A percentile compares a stretch with the other conserved stretches of the same genome.
These are phyloP conservation scores for Rhododendron molle DNA, from an alignment of 148 eudicot genomes.

Conservation along the genomic window DNA sequence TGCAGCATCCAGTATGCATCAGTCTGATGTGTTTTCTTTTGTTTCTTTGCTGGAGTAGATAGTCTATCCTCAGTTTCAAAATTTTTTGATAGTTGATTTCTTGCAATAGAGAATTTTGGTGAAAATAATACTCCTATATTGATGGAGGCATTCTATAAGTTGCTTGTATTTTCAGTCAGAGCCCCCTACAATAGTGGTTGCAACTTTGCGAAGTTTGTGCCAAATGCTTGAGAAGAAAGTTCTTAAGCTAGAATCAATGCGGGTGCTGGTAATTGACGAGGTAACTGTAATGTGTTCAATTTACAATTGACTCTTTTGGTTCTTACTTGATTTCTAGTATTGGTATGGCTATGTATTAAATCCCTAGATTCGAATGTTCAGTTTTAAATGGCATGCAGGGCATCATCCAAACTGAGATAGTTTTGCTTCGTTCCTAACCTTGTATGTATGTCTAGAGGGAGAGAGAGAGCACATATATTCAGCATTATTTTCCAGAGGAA, in stretches of 20 bases:
- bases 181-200: constrained; percentile 85
- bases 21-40: background rate
- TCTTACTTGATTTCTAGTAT: background rate
- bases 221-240: constrained; percentile 79
- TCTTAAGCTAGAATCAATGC: constrained; percentile 60
- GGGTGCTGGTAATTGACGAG: constrained; percentile 88
- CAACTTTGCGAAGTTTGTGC: constrained; percentile 80
- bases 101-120: background rate
- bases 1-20: background rate
- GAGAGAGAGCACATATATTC: background rate
- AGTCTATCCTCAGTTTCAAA: background rate
- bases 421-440: background rate
- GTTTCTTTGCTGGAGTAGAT: background rate
- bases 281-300: constrained; percentile 24
- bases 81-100: background rate
- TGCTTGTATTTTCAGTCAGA: constrained; percentile 54
- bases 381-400: background rate
- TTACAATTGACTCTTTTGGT: background rate
- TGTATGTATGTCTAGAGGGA: background rate
- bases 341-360: background rate
- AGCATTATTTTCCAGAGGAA: background rate
- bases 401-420: background rate
- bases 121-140: background rate
- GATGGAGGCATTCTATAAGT: background rate
- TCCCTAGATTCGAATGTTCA: background rate